Conservation (phyloP, 2,329 filamentous ascomycete species). For the Calonectria pseudoturangicola region DNA sequence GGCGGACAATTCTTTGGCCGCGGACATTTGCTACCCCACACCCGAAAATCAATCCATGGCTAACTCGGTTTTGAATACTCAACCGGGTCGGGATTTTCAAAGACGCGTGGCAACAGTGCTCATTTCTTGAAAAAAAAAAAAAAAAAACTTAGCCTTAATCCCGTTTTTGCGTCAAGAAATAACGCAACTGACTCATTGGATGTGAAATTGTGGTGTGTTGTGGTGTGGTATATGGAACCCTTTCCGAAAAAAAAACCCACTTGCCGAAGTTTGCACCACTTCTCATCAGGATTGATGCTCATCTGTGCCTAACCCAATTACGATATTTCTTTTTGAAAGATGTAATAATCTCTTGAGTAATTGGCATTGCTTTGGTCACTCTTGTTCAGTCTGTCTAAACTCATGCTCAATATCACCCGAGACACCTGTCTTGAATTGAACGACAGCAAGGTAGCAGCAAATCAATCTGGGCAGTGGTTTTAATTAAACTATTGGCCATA, state of each 20-base stretch:
- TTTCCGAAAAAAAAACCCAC: not conserved
- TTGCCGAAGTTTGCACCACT: not conserved
- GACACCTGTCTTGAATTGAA: too few species aligned
- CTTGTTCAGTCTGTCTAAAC: too few species aligned
- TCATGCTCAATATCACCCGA: too few species aligned
- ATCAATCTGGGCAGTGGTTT: too few species aligned
- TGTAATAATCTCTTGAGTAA: too few species aligned
- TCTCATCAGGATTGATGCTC: not conserved
- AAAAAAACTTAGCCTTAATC: not conserved
- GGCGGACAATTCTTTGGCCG: slow-evolving; percentile 44
- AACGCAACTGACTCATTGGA: not conserved
- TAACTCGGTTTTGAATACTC: not conserved
- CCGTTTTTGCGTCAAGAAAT: not conserved
- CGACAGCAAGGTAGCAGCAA: too few species aligned
- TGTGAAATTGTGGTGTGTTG: not conserved
- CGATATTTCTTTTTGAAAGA: too few species aligned
- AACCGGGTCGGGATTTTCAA: not conserved
- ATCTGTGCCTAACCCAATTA: not conserved
- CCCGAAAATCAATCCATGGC: not conserved
- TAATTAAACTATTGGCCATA: too few species aligned
- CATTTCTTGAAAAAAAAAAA: too few species aligned
- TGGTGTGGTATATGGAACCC: not conserved
- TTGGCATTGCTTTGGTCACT: too few species aligned
- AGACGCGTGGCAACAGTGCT: not conserved
- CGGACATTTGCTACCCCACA: slow-evolving; percentile 43